A percentile compares a stretch with the other conserved stretches of the same genome.
phyloP scores from a whole-genome alignment of 2,329 filamentous ascomycete genomes.

The Diatrype stigma region DNA sequence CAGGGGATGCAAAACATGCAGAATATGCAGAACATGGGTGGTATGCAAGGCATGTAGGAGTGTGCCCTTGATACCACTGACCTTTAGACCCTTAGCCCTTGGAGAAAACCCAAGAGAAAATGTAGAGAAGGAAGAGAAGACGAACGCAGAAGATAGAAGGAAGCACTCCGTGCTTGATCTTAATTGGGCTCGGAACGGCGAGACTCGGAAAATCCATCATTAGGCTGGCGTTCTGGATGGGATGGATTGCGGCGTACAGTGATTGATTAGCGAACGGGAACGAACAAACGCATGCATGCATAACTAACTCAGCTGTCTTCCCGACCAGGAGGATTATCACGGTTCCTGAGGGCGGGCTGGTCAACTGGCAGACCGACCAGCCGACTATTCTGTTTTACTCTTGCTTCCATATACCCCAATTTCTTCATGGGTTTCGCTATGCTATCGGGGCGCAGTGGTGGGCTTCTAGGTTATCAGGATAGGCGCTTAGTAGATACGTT shows the following conservation, averaged over 20 bases:
- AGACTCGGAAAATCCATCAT: not conserved
- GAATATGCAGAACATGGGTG: slow-evolving; percentile 36
- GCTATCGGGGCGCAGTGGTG: too few relatives aligned
- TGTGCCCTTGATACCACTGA: too few relatives aligned
- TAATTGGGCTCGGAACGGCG: too few relatives aligned
- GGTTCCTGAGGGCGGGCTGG: too few relatives aligned
- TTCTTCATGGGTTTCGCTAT: too few relatives aligned
- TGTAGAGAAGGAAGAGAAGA: too few relatives aligned
- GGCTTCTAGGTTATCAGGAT: too few relatives aligned
- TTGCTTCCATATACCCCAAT: not conserved
- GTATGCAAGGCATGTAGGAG: slow-evolving; percentile 40
- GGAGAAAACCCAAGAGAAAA: not conserved
- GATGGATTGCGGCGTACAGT: not conserved
- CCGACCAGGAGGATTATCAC: not conserved
- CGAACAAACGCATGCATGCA: not conserved
- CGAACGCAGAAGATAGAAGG: too few relatives aligned
- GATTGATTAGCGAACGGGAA: not conserved
- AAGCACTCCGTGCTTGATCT: too few relatives aligned
- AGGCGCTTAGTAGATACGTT: too few relatives aligned
- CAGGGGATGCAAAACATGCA: slow-evolving; percentile 18
- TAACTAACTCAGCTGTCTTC: not conserved
- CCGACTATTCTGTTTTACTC: too few relatives aligned
- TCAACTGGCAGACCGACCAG: too few relatives aligned
- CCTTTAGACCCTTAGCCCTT: not conserved
- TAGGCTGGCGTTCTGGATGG: not conserved